phyloP scores from a whole-genome alignment of 306 rosid species.

The Trifolium pratense region DNA sequence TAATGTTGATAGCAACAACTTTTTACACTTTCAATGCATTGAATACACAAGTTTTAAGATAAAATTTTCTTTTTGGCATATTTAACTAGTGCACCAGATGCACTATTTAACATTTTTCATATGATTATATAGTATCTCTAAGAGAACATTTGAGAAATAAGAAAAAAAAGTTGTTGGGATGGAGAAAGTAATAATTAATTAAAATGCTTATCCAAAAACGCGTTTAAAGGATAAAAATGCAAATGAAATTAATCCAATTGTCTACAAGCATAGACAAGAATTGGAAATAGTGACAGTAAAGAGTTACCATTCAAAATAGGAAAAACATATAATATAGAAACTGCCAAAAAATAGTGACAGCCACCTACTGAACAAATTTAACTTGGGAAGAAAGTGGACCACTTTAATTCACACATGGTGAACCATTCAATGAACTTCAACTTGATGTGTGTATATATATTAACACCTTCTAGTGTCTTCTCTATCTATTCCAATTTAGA shows the following conservation, averaged over 20 bases:
- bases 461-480: slow-evolving; percentile 18
- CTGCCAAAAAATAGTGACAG: slow-evolving; percentile 37
- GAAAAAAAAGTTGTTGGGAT: background rate
- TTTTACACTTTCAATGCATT: too few relatives aligned
- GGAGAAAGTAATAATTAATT: background rate
- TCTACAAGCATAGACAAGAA: slow-evolving; percentile 4
- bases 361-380: slow-evolving; percentile 16
- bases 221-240: background rate
- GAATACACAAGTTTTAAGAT: too few relatives aligned
- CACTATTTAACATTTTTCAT: too few relatives aligned
- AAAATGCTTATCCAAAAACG: background rate
- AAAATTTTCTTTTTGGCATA: too few relatives aligned
- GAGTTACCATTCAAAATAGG: slow-evolving; percentile 22
- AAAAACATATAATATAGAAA: slow-evolving; percentile 40
- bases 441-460: slow-evolving; percentile 37
- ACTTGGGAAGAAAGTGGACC: slow-evolving; percentile 2
- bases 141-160: background rate
- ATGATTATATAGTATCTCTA: too few relatives aligned
- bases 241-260: background rate
- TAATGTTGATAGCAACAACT: too few relatives aligned
- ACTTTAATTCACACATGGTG: background rate
- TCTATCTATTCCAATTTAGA: slow-evolving; percentile 1
- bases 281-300: slow-evolving; percentile 15
- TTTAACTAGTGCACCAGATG: too few relatives aligned
- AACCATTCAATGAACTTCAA: slow-evolving; percentile 2